Evolutionary conservation across 371 early-diverging fungal species (phyloP).

Genomic region (Mortierella sp.): DNA sequence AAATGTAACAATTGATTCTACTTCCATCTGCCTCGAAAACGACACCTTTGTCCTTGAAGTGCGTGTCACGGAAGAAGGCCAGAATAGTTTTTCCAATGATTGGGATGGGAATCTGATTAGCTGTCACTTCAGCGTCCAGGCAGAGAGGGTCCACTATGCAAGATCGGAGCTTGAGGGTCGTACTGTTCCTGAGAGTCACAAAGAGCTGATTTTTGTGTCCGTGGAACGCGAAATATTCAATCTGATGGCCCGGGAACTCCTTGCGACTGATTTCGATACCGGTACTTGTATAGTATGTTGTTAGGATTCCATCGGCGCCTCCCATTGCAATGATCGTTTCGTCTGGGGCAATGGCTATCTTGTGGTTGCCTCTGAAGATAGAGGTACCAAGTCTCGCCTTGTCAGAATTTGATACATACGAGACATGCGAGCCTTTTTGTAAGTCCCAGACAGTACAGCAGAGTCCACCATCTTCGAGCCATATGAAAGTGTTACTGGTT

Average conservation of each 20-base stretch:
- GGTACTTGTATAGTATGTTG: conserved; percentile 38
- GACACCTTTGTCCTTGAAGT: conserved; percentile 15
- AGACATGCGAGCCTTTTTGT: conserved; percentile 33
- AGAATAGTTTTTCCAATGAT: conserved; percentile 23
- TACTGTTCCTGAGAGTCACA: conserved; percentile 27
- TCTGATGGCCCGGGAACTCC: conserved; percentile 38
- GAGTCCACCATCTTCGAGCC: conserved; percentile 44
- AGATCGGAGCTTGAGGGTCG: conserved; percentile 14
- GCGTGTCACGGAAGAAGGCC: conserved; percentile 17
- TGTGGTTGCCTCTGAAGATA: conserved; percentile 36
- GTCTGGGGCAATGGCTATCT: conserved; percentile 43
- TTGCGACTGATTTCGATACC: conserved; percentile 36
- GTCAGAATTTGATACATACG: conserved; percentile 22
- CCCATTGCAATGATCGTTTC: conserved; percentile 47
- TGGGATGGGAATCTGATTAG: conserved; percentile 29
- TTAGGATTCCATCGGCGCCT: conserved; percentile 39
- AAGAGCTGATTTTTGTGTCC: conserved; percentile 18
- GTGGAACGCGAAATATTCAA: conserved; percentile 24
- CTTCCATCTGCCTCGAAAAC: conserved; percentile 25
- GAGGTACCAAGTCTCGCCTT: conserved; percentile 26
- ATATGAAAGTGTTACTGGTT: conserved; percentile 41
- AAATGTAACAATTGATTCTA: conserved; percentile 26
- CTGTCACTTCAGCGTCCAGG: conserved; percentile 21
- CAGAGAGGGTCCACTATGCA: conserved; percentile 40
- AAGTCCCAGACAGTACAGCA: conserved; percentile 44